phyloP scores from a whole-genome alignment of 2,329 filamentous ascomycete genomes.

The Arthrobotrys iridis region DNA sequence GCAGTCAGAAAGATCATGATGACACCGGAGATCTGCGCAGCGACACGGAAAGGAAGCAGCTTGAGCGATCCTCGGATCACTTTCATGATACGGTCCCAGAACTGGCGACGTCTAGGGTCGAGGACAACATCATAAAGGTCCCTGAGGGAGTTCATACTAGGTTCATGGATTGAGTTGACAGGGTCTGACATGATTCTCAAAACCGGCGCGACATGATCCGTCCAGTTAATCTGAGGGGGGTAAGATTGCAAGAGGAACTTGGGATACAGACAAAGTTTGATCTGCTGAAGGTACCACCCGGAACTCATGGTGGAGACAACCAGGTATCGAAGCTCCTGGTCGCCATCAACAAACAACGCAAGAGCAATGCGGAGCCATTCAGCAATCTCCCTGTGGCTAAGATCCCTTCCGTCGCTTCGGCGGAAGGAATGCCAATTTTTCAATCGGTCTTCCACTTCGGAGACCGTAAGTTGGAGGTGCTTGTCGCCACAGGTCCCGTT shows the following conservation, averaged over 20 bases:
- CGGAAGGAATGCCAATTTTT: neutral
- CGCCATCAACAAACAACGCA: slow-evolving; percentile 25
- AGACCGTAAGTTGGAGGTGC: neutral
- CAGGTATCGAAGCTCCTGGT: slow-evolving; percentile 19
- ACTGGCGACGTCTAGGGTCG: neutral
- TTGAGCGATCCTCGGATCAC: neutral
- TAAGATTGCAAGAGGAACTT: slow-evolving; percentile 21
- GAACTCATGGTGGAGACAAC: slow-evolving; percentile 4
- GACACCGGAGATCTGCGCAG: slow-evolving; percentile 12
- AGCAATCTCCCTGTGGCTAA: neutral
- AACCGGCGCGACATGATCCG: slow-evolving; percentile 29
- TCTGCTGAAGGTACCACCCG: neutral
- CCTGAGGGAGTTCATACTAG: neutral
- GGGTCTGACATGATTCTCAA: slow-evolving; percentile 34
- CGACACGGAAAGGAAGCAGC: slow-evolving; percentile 23
- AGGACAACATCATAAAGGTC: slow-evolving; percentile 17
- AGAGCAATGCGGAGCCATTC: slow-evolving; percentile 8
- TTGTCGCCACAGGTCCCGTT: slow-evolving; percentile 20
- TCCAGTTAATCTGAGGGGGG: slow-evolving; percentile 23
- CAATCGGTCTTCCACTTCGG: neutral
- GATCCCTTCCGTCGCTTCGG: neutral
- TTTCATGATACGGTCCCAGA: slow-evolving; percentile 24
- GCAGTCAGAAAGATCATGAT: slow-evolving; percentile 34
- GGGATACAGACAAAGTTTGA: slow-evolving; percentile 28
- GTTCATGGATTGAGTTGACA: neutral